Percentiles rank a stretch among this genome's conserved stretches.
phyloP scores from a whole-genome alignment of 2,329 filamentous ascomycete species.

The Nothophaeocryptopus gaeumannii region DNA sequence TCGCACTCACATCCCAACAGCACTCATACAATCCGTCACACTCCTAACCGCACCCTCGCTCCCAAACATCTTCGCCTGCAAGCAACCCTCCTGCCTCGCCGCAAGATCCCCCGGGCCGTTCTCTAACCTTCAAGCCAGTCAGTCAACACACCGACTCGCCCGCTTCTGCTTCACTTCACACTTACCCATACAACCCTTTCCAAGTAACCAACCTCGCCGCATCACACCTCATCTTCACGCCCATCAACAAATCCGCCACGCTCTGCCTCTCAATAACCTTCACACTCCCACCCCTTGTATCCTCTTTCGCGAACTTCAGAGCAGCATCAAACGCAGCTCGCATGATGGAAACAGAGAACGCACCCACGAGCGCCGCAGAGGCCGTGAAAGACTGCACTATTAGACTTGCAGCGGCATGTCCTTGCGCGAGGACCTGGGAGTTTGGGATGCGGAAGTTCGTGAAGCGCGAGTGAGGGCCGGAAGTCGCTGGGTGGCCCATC shows the following conservation, averaged over 20 bases:
- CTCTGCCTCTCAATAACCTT: constrained; percentile 50
- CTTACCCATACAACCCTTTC: constrained; percentile 47
- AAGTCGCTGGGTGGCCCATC: constrained; percentile 49
- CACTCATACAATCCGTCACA: constrained; percentile 51
- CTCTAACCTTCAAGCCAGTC: constrained; percentile 35
- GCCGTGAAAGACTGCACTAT: constrained; percentile 46
- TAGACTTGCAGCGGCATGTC: constrained; percentile 44
- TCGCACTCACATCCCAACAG: constrained; percentile 50
- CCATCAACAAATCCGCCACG: constrained; percentile 52
- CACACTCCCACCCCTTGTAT: constrained; percentile 47
- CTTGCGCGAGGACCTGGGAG: constrained; percentile 60
- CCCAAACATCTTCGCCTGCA: constrained; percentile 53
- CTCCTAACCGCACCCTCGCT: constrained; percentile 51
- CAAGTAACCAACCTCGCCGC: constrained; percentile 51
- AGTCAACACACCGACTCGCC: constrained; percentile 30
- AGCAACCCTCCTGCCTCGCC: constrained; percentile 45
- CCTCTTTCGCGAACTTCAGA: constrained; percentile 48
- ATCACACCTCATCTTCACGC: constrained; percentile 54
- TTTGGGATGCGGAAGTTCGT: constrained; percentile 81
- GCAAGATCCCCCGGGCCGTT: constrained; percentile 42
- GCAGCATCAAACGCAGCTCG: constrained; percentile 53
- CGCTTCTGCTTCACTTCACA: constrained; percentile 41
- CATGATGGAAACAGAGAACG: constrained; percentile 56
- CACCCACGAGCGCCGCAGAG: constrained; percentile 52
- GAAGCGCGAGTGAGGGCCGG: constrained; percentile 72